phyloP scores from a whole-genome alignment of 2,329 filamentous ascomycete genomes.

The Fusarium penzigii region DNA sequence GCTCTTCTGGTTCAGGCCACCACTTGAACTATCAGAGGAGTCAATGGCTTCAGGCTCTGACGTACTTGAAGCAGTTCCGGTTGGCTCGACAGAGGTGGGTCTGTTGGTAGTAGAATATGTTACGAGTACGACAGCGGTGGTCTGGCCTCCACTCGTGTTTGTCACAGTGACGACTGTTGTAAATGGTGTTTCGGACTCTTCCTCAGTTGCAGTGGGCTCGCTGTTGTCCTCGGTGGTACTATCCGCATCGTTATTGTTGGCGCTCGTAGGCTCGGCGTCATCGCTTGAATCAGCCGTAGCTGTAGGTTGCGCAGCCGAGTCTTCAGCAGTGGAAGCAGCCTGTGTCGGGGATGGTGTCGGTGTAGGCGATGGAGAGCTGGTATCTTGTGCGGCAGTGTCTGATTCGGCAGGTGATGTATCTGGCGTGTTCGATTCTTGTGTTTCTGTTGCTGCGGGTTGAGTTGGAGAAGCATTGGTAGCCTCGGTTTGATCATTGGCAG shows the following conservation, averaged over 20 bases:
- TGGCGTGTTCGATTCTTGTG: not conserved
- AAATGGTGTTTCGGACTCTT: constrained; percentile 15
- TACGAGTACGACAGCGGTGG: constrained; percentile 27
- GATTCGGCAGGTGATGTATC: not conserved
- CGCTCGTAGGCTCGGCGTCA: not conserved
- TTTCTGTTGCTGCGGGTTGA: not conserved
- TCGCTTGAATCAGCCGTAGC: too few species aligned
- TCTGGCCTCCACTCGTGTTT: constrained; percentile 20
- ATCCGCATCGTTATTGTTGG: not conserved
- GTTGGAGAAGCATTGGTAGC: not conserved
- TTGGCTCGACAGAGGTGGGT: constrained; percentile 6
- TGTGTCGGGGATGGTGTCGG: not conserved
- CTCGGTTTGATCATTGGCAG: too few species aligned
- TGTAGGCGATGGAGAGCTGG: constrained; percentile 1
- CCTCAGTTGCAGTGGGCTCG: constrained; percentile 4
- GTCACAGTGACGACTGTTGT: constrained; percentile 29
- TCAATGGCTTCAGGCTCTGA: constrained; percentile 32
- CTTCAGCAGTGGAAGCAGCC: not conserved
- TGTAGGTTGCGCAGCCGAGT: not conserved
- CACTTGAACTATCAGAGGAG: constrained; percentile 15
- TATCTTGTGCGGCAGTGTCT: not conserved
- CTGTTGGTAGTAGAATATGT: constrained; percentile 26
- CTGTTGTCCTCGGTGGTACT: constrained; percentile 11
- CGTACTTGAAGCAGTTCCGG: constrained; percentile 27
- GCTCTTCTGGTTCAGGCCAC: constrained; percentile 56